phyloP scores from a whole-genome alignment of 257 asterid species.

The Solanum chaucha region DNA sequence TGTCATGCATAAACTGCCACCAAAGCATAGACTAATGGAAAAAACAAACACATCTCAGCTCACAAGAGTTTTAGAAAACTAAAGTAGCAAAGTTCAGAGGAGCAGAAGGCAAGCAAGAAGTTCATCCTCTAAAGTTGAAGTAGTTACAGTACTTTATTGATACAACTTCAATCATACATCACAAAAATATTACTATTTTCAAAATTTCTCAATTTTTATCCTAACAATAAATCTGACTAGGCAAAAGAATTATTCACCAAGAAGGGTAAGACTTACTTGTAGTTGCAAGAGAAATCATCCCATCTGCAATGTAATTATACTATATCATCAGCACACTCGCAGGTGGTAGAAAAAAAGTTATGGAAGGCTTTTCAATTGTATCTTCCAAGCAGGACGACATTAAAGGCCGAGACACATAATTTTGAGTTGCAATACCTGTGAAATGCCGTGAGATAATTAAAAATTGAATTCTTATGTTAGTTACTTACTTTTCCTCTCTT shows the following conservation, averaged over 20 bases:
- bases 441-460: not conserved
- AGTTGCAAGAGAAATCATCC: conserved; percentile 49
- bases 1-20: not conserved
- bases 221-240: not conserved
- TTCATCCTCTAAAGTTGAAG: not conserved
- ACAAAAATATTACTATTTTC: not conserved
- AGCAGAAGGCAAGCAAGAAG: not conserved
- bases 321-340: conserved; percentile 12
- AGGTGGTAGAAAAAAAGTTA: not conserved
- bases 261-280: conserved; percentile 49
- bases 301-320: conserved; percentile 48
- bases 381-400: not conserved
- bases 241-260: not conserved
- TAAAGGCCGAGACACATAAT: not conserved
- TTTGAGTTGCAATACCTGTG: not conserved
- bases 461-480: not conserved
- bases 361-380: not conserved
- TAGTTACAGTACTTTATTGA: not conserved
- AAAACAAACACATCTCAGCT: not conserved
- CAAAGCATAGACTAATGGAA: not conserved
- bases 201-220: not conserved
- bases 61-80: not conserved
- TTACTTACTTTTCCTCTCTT: not conserved
- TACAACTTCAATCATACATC: not conserved
- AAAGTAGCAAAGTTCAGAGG: not conserved